Evolutionary conservation across 1,139 yeast genomes (phyloP), one percentile per base, ranked within the genome.

Genomic region (Debaryomyces sp.): DNA sequence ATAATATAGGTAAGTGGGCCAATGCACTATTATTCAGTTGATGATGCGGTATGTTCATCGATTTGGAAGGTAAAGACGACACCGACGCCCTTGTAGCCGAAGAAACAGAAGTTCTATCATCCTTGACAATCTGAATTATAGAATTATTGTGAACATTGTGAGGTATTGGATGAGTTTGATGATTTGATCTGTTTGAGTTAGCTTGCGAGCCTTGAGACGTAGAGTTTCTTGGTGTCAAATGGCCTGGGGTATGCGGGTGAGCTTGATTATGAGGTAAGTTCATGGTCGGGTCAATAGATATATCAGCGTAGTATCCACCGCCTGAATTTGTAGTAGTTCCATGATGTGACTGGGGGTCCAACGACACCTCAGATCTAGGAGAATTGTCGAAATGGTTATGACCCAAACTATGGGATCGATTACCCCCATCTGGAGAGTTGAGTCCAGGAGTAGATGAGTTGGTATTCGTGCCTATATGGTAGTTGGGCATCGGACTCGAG

Each of bases 1-100:
- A 75, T 24, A 75, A 56, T 5, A 74, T 70, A 0, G 81, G 81
- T 47, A 76, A 63, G 54, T 76, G 81, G 1, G 79, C 79, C 56
- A 76, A 63, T 2, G 77, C 65, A 46, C 58, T 68, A 50, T 62
- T 68, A 45, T 64, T 68, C 63, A 68, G 70, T 50, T 75, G 80
- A 56, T 76, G 81, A 55, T 76, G 80, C 1, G 81, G 81, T 7
- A 76, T 76, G 54, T 75, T 71, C 81, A 76, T 76, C 21, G 75
- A 70, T 54, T 76, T 76, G 21, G 78, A 73, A 5, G 81, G 81
- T 34, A 76, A 64, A 10, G 78, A 72, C 47, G 75, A 70, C 10
- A 76, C 72, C 42, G 78, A 73, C 23, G 75, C 78, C 49, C 80
- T 58, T 5, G 71, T 60, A 29, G 57, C 45, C 41, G 71, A 67